These are phyloP conservation scores for Hypomontagnella monticulosa DNA, from an alignment of 495 filamentous ascomycete genomes.

Conservation along the genomic window DNA sequence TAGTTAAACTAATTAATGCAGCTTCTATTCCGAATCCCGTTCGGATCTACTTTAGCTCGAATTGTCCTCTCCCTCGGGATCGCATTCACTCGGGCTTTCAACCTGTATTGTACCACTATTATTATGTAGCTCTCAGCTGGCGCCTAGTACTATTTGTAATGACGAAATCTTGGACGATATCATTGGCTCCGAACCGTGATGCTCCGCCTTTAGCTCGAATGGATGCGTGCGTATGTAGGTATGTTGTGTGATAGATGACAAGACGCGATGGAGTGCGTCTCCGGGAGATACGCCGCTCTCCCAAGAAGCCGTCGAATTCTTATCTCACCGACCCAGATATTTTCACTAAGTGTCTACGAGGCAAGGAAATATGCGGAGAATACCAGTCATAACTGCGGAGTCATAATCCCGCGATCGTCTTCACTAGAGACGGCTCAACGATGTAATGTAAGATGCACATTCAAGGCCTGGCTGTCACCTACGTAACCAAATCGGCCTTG, in stretches of 20 bases:
- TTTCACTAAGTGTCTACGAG: neutral
- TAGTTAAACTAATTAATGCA: slow-evolving; percentile 20
- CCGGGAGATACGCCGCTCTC: slow-evolving; percentile 19
- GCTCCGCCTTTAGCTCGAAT: neutral
- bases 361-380: slow-evolving; percentile 22
- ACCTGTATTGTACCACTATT: neutral
- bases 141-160: slow-evolving; percentile 25
- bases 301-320: neutral
- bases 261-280: slow-evolving; percentile 8
- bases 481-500: slow-evolving; percentile 4
- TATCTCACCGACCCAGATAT: slow-evolving; percentile 2
- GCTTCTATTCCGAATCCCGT: slow-evolving; percentile 19
- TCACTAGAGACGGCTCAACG: neutral
- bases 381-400: slow-evolving; percentile 15
- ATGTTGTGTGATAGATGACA: slow-evolving; percentile 22
- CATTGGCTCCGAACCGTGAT: slow-evolving; percentile 3
- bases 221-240: slow-evolving; percentile 8
- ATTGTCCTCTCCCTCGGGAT: slow-evolving; percentile 2
- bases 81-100: neutral
- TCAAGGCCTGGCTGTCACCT: slow-evolving; percentile 11
- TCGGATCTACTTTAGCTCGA: slow-evolving; percentile 23
- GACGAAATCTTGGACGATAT: neutral
- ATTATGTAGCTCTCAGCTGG: slow-evolving; percentile 8
- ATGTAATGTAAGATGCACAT: slow-evolving; percentile 7
- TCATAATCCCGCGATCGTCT: slow-evolving; percentile 27